Evolutionary conservation across 805 yeast species (phyloP).

Genomic region (Helenozyma rhizophorensis): DNA sequence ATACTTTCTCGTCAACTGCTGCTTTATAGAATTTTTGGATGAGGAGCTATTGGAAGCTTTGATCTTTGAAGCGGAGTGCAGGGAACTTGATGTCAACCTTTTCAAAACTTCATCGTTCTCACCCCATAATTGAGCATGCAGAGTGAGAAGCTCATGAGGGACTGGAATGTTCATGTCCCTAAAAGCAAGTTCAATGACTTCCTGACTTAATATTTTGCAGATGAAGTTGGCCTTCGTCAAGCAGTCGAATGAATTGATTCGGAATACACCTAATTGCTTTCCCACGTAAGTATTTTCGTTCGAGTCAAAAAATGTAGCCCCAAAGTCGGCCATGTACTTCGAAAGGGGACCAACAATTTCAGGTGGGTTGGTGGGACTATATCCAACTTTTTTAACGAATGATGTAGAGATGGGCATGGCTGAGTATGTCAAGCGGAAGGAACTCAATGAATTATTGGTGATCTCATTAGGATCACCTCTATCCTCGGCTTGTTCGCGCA

Average conservation of each 20-base stretch:
- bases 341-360: slow-evolving; percentile 27
- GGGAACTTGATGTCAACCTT: slow-evolving; percentile 36
- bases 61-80: slow-evolving; percentile 34
- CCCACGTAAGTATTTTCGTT: slow-evolving; percentile 33
- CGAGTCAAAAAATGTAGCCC: slow-evolving; percentile 42
- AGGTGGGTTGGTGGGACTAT: slow-evolving; percentile 27
- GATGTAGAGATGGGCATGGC: slow-evolving; percentile 31
- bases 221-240: slow-evolving; percentile 47
- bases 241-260: slow-evolving; percentile 49
- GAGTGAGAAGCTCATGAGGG: slow-evolving; percentile 28
- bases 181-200: slow-evolving; percentile 44
- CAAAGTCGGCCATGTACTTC: slow-evolving; percentile 38
- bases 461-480: slow-evolving; percentile 6
- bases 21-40: slow-evolving; percentile 26
- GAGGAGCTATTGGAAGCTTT: slow-evolving; percentile 40
- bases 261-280: slow-evolving; percentile 47
- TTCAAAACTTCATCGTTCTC: slow-evolving; percentile 40
- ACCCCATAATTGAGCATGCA: slow-evolving; percentile 45
- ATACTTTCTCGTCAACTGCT: slow-evolving; percentile 34
- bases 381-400: slow-evolving; percentile 31
- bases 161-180: slow-evolving; percentile 36
- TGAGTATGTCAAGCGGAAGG: slow-evolving; percentile 20
- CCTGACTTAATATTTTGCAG: slow-evolving; percentile 44
- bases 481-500: no score
- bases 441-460: background rate